Evolutionary conservation across 2,329 filamentous ascomycete genomes (phyloP).

Genomic region (Phaeomoniella chlamydospora): DNA sequence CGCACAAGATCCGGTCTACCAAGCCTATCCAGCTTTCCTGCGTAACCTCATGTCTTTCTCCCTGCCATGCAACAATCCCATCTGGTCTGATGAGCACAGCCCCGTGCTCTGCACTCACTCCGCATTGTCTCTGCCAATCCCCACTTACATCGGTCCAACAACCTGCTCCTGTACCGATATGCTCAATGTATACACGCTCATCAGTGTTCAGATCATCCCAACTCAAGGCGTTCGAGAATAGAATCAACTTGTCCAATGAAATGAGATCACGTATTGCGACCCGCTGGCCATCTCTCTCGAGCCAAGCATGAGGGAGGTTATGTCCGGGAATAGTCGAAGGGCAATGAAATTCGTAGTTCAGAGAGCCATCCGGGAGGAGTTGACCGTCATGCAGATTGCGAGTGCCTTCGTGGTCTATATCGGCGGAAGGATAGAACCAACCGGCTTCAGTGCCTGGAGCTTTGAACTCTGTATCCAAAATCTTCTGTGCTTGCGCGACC

Average conservation of each 20-base stretch:
- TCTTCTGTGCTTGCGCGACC: slow-evolving; percentile 12
- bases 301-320: slow-evolving; percentile 17
- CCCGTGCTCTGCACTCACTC: slow-evolving; percentile 8
- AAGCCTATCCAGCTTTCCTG: no score
- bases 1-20: no score
- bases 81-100: slow-evolving; percentile 18
- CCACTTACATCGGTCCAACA: slow-evolving; percentile 8
- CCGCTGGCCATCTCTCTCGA: slow-evolving; percentile 7
- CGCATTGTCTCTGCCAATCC: slow-evolving; percentile 8
- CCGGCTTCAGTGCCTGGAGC: slow-evolving; percentile 18
- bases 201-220: neutral
- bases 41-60: no score
- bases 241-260: slow-evolving; percentile 7
- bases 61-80: slow-evolving; percentile 15
- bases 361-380: slow-evolving; percentile 6
- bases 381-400: slow-evolving; percentile 11
- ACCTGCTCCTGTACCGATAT: neutral
- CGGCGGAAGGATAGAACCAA: slow-evolving; percentile 18
- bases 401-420: slow-evolving; percentile 10
- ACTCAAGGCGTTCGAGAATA: slow-evolving; percentile 6
- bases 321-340: slow-evolving; percentile 16
- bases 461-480: slow-evolving; percentile 18
- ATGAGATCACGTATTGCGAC: slow-evolving; percentile 13
- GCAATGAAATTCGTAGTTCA: slow-evolving; percentile 10
- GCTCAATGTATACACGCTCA: neutral